Percentiles rank a stretch among this genome's conserved stretches.
Evolutionary conservation across 176 grass and related monocot genomes (phyloP).

Genomic region (Aegilops speltoides): DNA sequence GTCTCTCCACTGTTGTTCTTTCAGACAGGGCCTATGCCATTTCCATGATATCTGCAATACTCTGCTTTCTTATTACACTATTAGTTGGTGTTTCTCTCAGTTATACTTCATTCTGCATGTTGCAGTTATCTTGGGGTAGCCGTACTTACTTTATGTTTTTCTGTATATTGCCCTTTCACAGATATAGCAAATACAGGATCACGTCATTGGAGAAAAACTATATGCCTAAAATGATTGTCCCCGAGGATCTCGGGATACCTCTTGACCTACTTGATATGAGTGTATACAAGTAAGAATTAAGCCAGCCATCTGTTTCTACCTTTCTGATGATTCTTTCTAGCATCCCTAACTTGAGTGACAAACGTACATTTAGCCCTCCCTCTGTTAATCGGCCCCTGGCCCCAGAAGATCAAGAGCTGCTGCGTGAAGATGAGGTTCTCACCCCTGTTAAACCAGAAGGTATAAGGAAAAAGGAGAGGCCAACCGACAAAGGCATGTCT

Average conservation of each 20-base stretch:
- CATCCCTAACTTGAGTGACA: slow-evolving; percentile 10
- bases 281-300: slow-evolving; percentile 81
- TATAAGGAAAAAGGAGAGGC: slow-evolving; percentile 91
- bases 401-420: slow-evolving; percentile 85
- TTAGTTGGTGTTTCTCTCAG: slow-evolving; percentile 5
- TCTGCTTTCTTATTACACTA: background rate
- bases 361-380: slow-evolving; percentile 52
- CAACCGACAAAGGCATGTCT: slow-evolving; percentile 94
- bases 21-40: background rate
- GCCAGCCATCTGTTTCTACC: slow-evolving; percentile 28
- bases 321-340: slow-evolving; percentile 12
- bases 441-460: slow-evolving; percentile 93
- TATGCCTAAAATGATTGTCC: slow-evolving; percentile 85
- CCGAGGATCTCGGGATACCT: slow-evolving; percentile 93
- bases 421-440: slow-evolving; percentile 80
- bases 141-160: slow-evolving; percentile 31
- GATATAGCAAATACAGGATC: slow-evolving; percentile 90
- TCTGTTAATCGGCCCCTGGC: slow-evolving; percentile 44
- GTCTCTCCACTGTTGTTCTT: background rate
- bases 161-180: slow-evolving; percentile 30
- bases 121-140: slow-evolving; percentile 9
- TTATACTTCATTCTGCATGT: slow-evolving; percentile 12
- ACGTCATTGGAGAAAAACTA: slow-evolving; percentile 94
- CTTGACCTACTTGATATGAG: slow-evolving; percentile 96
- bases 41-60: background rate